Percentiles rank a stretch among this genome's conserved stretches.
phyloP scores from a whole-genome alignment of 805 yeast species.

The Candida patagonica region DNA sequence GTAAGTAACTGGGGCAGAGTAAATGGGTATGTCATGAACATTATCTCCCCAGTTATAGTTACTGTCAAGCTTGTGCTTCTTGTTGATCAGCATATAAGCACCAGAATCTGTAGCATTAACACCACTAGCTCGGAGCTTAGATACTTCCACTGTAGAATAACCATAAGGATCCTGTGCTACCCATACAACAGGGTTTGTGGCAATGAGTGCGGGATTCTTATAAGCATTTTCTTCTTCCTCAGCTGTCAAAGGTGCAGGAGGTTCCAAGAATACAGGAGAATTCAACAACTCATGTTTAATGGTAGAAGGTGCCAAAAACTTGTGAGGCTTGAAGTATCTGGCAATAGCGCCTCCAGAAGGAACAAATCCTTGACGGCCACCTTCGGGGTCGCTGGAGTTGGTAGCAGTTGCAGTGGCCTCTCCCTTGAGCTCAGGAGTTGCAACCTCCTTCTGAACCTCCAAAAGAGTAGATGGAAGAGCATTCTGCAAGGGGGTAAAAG shows the following conservation, averaged over 20 bases:
- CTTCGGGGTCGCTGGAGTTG: constrained; percentile 3
- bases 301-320: constrained; percentile 35
- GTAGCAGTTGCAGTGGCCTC: not conserved
- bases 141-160: constrained; percentile 52
- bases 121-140: constrained; percentile 39
- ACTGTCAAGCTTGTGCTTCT: constrained; percentile 32
- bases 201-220: constrained; percentile 64
- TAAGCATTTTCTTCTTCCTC: constrained; percentile 56
- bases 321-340: constrained; percentile 48
- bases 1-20: constrained; percentile 8
- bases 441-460: constrained; percentile 7
- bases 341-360: constrained; percentile 23
- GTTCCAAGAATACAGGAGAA: constrained; percentile 23
- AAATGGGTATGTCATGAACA: constrained; percentile 16
- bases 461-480: constrained; percentile 29
- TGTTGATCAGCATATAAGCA: constrained; percentile 41
- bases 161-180: constrained; percentile 88
- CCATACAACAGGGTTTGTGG: constrained; percentile 74
- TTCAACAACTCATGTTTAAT: constrained; percentile 21
- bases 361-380: constrained; percentile 1
- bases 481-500: constrained; percentile 53
- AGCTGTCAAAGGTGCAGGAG: constrained; percentile 24
- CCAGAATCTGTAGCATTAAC: constrained; percentile 61
- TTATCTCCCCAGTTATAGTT: constrained; percentile 33
- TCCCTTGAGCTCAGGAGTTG: constrained; percentile 5